phyloP scores from a whole-genome alignment of 1,284 basidiomycete genomes.

The Austroboletus niveus region DNA sequence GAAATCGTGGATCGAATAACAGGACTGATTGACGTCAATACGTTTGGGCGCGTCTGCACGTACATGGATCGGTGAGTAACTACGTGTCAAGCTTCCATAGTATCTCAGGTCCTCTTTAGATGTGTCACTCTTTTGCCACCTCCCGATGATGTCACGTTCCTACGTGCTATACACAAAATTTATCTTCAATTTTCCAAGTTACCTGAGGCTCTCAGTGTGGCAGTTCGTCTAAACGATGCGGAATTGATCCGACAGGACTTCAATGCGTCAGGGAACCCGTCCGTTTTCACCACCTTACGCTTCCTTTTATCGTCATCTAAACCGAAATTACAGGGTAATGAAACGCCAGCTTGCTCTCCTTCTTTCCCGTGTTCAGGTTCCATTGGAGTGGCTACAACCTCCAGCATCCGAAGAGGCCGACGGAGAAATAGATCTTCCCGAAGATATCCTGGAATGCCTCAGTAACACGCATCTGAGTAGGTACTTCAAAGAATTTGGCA shows the following conservation, averaged over 20 bases:
- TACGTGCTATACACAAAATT: constrained; percentile 87
- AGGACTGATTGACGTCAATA: constrained; percentile 83
- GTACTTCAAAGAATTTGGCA: constrained; percentile 91
- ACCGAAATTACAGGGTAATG: constrained; percentile 63
- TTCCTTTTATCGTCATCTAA: constrained; percentile 15
- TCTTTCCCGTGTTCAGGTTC: constrained; percentile 90
- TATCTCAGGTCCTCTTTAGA: constrained; percentile 39
- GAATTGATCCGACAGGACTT: constrained; percentile 85
- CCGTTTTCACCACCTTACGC: constrained; percentile 30
- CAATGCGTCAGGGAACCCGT: constrained; percentile 83
- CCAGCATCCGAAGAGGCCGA: constrained; percentile 52
- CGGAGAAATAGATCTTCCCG: constrained; percentile 69
- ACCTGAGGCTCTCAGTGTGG: constrained; percentile 88
- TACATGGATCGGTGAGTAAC: constrained; percentile 89
- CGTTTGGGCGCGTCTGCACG: constrained; percentile 90
- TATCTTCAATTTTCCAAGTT: constrained; percentile 89
- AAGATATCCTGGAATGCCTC: constrained; percentile 83
- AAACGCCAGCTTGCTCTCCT: constrained; percentile 94
- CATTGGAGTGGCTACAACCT: constrained; percentile 85
- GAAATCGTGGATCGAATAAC: constrained; percentile 86
- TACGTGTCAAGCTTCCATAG: background rate
- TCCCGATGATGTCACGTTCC: constrained; percentile 90
- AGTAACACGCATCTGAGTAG: constrained; percentile 82
- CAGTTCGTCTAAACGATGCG: constrained; percentile 84
- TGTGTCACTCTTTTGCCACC: constrained; percentile 92